Conservation (phyloP, 1,284 basidiomycete species). For the Ustilago trichophora region DNA sequence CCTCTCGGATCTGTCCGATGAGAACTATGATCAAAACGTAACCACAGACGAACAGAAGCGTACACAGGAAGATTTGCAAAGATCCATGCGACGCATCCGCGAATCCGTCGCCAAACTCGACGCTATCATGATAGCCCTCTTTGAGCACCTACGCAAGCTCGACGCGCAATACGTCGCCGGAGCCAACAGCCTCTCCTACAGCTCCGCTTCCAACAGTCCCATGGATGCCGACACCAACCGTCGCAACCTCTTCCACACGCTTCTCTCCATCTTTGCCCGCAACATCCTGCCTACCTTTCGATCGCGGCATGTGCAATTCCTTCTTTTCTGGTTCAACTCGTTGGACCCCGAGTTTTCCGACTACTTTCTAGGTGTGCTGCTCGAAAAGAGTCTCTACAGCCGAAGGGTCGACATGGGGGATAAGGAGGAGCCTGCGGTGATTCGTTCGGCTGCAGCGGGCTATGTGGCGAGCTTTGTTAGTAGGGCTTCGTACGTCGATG, state of each 20-base stretch:
- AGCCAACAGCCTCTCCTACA: conserved; percentile 21
- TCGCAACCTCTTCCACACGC: conserved; percentile 75
- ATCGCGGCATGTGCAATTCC: conserved; percentile 95
- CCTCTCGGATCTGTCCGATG: conserved; percentile 71
- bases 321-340: conserved; percentile 93
- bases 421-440: conserved; percentile 51
- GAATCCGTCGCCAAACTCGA: conserved; percentile 91
- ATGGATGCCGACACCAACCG: conserved; percentile 46
- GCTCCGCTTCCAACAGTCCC: conserved; percentile 17
- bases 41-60: conserved; percentile 32
- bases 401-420: conserved; percentile 28
- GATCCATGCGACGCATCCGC: conserved; percentile 70
- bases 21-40: conserved; percentile 69
- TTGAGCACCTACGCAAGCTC: conserved; percentile 78
- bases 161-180: conserved; percentile 43
- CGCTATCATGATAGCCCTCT: conserved; percentile 82
- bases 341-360: conserved; percentile 89
- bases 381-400: conserved; percentile 84
- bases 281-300: conserved; percentile 94
- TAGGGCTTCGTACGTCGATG: conserved; percentile 85
- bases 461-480: conserved; percentile 83
- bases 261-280: conserved; percentile 91
- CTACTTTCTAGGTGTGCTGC: conserved; percentile 89
- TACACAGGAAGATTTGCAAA: conserved; percentile 41
- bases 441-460: conserved; percentile 62